phyloP scores from a whole-genome alignment of 495 filamentous ascomycete genomes.

The Tuber melanosporum region DNA sequence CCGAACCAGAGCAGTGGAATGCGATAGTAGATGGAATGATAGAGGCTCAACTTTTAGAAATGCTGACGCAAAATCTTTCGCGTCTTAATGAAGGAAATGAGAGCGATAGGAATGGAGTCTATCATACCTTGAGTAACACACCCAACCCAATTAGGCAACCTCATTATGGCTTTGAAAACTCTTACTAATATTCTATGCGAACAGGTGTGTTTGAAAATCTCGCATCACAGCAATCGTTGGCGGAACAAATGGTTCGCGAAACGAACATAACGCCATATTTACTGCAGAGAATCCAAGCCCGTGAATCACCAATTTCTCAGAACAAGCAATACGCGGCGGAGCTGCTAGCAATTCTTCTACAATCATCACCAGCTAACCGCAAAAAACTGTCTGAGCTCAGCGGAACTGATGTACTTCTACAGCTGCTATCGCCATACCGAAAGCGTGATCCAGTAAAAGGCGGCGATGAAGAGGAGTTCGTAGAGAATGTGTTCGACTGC shows the following conservation, averaged over 20 bases:
- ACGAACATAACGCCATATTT: constrained; percentile 68
- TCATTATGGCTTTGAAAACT: not conserved
- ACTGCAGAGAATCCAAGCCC: constrained; percentile 59
- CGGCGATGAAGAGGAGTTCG: constrained; percentile 86
- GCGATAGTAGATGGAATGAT: constrained; percentile 71
- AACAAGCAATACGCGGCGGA: constrained; percentile 97
- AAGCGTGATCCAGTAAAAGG: constrained; percentile 80
- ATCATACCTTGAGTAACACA: constrained; percentile 63
- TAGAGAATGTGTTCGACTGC: constrained; percentile 85
- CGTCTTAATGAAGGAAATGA: constrained; percentile 75
- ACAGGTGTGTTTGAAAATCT: constrained; percentile 74
- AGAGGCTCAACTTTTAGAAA: constrained; percentile 72
- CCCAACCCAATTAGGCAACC: not conserved
- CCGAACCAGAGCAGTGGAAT: constrained; percentile 77
- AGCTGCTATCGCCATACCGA: constrained; percentile 80
- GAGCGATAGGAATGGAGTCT: constrained; percentile 73
- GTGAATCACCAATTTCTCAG: constrained; percentile 59
- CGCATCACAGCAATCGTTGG: constrained; percentile 59
- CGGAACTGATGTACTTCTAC: constrained; percentile 71
- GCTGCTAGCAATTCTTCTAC: constrained; percentile 76
- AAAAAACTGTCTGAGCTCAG: constrained; percentile 58
- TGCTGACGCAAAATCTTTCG: constrained; percentile 77
- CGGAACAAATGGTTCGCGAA: constrained; percentile 63
- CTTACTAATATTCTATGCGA: constrained; percentile 23
- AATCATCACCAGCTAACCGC: constrained; percentile 61